Conservation (phyloP, 768 basidiomycete genomes). For the Mycena crocata region DNA sequence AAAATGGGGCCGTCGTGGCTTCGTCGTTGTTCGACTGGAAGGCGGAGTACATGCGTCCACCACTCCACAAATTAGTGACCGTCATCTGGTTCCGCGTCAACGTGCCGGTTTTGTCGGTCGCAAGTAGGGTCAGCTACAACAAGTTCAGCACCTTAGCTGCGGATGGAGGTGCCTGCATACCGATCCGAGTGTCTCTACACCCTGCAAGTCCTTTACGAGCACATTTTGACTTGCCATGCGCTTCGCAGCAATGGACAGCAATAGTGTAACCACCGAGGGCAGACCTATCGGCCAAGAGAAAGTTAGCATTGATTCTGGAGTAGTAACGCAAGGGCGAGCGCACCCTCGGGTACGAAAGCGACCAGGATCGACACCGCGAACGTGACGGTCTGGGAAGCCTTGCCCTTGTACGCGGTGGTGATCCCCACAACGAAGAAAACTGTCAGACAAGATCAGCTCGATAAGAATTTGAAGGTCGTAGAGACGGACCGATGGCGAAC, state of each 20-base stretch:
- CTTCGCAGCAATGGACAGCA: slow-evolving; percentile 77
- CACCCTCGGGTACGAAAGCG: slow-evolving; percentile 58
- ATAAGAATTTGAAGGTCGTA: no score
- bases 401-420: slow-evolving; percentile 73
- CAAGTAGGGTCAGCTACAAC: slow-evolving; percentile 67
- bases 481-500: slow-evolving; percentile 69
- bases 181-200: slow-evolving; percentile 73
- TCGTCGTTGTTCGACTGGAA: slow-evolving; percentile 82
- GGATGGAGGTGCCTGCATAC: slow-evolving; percentile 50
- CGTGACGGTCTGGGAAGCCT: slow-evolving; percentile 67
- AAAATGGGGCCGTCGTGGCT: slow-evolving; percentile 60
- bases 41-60: slow-evolving; percentile 69
- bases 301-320: not conserved
- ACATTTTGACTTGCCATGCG: slow-evolving; percentile 79
- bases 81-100: slow-evolving; percentile 82
- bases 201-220: slow-evolving; percentile 79
- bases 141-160: slow-evolving; percentile 38
- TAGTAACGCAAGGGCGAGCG: not conserved
- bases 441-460: no score
- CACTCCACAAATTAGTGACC: slow-evolving; percentile 77
- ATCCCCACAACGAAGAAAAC: slow-evolving; percentile 76
- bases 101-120: slow-evolving; percentile 81
- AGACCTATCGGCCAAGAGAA: slow-evolving; percentile 63
- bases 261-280: slow-evolving; percentile 74
- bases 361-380: slow-evolving; percentile 65